A percentile compares a stretch with the other conserved stretches of the same genome.
Evolutionary conservation across 257 asterid species (phyloP).

Genomic region (Solanum peruvianum): DNA sequence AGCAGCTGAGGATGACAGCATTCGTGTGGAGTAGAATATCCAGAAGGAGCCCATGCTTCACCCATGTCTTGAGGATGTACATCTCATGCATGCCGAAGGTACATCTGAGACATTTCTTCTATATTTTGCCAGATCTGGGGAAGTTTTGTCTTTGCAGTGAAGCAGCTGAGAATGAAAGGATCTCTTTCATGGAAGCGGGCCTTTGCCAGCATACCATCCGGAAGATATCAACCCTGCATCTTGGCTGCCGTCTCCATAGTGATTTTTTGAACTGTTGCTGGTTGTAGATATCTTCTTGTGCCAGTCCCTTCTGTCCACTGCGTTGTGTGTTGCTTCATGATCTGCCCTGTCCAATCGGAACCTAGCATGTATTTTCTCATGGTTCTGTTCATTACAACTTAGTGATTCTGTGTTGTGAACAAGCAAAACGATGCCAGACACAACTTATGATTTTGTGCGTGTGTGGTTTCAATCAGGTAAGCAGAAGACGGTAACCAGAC

Average conservation of each 20-base stretch:
- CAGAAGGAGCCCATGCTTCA: constrained; percentile 30
- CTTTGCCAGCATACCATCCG: constrained; percentile 38
- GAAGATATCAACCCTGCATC: constrained; percentile 59
- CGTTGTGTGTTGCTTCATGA: background rate
- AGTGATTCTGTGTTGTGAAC: background rate
- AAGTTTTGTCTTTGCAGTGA: constrained; percentile 28
- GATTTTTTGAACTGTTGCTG: constrained; percentile 12
- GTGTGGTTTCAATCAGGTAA: background rate
- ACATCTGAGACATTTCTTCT: too few species aligned
- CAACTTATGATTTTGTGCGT: background rate
- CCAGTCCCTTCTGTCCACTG: too few species aligned
- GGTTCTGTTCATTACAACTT: background rate
- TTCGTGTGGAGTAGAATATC: constrained; percentile 17
- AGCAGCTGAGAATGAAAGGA: background rate
- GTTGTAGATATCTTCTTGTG: too few species aligned
- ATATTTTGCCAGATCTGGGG: constrained; percentile 32
- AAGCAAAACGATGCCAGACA: background rate
- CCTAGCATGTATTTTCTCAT: background rate
- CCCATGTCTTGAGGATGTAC: constrained; percentile 31
- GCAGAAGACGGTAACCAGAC: background rate
- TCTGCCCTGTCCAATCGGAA: background rate
- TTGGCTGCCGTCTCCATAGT: constrained; percentile 35
- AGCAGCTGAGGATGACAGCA: constrained; percentile 61
- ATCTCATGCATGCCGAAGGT: too few species aligned
- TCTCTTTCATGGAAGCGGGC: constrained; percentile 18